phyloP scores from a whole-genome alignment of 345 rosid genomes.

The Gossypium arboreum region DNA sequence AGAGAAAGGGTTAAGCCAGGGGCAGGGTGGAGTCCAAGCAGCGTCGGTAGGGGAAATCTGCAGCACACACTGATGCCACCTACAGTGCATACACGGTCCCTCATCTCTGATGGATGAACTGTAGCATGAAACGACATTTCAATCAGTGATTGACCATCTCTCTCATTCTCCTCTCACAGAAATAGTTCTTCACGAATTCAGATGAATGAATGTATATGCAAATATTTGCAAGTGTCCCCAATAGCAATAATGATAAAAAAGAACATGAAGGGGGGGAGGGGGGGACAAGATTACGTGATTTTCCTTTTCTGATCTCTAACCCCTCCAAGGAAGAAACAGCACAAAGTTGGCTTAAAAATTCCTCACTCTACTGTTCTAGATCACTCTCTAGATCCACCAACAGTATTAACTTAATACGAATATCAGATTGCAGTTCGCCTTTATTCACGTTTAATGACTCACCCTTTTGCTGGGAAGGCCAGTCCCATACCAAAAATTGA shows the following conservation, averaged over 20 bases:
- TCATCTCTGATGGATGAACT: slow-evolving; percentile 37
- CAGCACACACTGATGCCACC: slow-evolving; percentile 31
- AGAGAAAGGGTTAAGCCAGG: slow-evolving; percentile 18
- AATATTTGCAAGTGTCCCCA: slow-evolving; percentile 1
- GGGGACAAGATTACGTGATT: slow-evolving; percentile 10
- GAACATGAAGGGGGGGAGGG: not conserved
- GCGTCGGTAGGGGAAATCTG: slow-evolving; percentile 32
- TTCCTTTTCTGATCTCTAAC: not conserved
- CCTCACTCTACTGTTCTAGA: not conserved
- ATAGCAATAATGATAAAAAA: slow-evolving; percentile 7
- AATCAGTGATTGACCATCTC: slow-evolving; percentile 39
- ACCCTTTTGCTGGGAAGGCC: slow-evolving; percentile 21
- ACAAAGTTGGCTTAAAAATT: slow-evolving; percentile 13
- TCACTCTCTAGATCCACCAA: slow-evolving; percentile 8
- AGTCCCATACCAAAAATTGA: slow-evolving; percentile 2
- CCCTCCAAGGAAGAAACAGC: not conserved
- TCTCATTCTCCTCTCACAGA: slow-evolving; percentile 18
- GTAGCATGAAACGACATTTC: slow-evolving; percentile 56
- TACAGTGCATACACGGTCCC: slow-evolving; percentile 23
- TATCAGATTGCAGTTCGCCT: slow-evolving; percentile 21
- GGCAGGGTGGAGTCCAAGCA: slow-evolving; percentile 32
- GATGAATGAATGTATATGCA: not conserved
- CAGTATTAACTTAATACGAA: not conserved
- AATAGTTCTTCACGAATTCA: slow-evolving; percentile 14
- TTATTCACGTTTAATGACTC: slow-evolving; percentile 25